These are phyloP conservation scores for Coemansia sp. DNA, from an alignment of 192 early-diverging fungal genomes.

Conservation along the genomic window DNA sequence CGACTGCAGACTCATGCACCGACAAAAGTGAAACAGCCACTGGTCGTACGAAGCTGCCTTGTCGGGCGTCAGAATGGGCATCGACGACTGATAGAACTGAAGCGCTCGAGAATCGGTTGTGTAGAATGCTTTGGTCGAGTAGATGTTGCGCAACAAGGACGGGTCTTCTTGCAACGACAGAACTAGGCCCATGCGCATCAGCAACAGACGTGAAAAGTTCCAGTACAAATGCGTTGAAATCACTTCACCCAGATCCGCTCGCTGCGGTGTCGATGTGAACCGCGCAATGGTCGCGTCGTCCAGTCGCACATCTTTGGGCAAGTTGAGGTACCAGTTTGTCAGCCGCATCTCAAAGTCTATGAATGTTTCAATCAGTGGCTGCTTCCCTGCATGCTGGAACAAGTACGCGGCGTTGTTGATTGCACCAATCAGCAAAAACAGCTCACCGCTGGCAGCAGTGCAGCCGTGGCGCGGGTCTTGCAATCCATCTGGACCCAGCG, in stretches of 20 bases:
- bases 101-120: constrained; percentile 41
- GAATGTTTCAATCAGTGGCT: constrained; percentile 40
- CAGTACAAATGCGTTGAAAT: constrained; percentile 51
- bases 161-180: constrained; percentile 48
- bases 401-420: constrained; percentile 45
- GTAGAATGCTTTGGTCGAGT: constrained; percentile 49
- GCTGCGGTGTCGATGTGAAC: constrained; percentile 40
- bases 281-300: constrained; percentile 36
- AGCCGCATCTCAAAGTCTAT: constrained; percentile 54
- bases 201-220: constrained; percentile 53
- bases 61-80: constrained; percentile 53
- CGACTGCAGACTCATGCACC: constrained; percentile 54
- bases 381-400: constrained; percentile 39
- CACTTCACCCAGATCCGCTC: constrained; percentile 49
- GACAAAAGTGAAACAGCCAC: constrained; percentile 57
- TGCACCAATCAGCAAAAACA: constrained; percentile 43
- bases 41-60: constrained; percentile 48
- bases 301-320: constrained; percentile 45
- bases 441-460: constrained; percentile 49
- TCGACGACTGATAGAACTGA: constrained; percentile 48
- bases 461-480: constrained; percentile 34
- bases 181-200: constrained; percentile 55
- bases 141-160: constrained; percentile 47
- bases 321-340: constrained; percentile 43
- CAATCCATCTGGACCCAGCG: constrained; percentile 25